Percentiles rank a stretch among this genome's conserved stretches.
These are phyloP conservation scores for Trypanosoma theileri DNA, from an alignment of 208 protist genomes.

Conservation along the genomic window DNA sequence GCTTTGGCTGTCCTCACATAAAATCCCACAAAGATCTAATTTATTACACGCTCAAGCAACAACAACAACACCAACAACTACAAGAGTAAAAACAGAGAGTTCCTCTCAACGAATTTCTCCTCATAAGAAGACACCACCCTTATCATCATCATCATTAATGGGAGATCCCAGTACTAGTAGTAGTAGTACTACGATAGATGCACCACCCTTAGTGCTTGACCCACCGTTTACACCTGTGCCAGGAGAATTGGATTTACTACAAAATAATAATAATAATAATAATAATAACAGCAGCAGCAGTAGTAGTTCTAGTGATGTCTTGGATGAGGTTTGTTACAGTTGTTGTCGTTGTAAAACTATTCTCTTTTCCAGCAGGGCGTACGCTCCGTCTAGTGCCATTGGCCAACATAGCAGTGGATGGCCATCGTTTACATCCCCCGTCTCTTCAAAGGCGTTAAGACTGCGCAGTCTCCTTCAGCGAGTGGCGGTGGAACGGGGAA, in stretches of 20 bases:
- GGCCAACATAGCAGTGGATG: slow-evolving; percentile 42
- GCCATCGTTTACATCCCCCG: slow-evolving; percentile 44
- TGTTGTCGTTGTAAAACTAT: slow-evolving; percentile 34
- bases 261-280: not conserved
- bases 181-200: not conserved
- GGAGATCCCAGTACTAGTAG: not conserved
- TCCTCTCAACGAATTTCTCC: too few relatives aligned
- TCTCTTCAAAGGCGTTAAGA: slow-evolving; percentile 10
- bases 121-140: too few relatives aligned
- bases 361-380: slow-evolving; percentile 33
- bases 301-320: not conserved
- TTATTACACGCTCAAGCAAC: too few relatives aligned
- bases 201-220: slow-evolving; percentile 38
- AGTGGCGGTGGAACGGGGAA: slow-evolving; percentile 12
- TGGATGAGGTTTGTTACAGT: slow-evolving; percentile 23
- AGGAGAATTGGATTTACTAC: slow-evolving; percentile 21
- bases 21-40: too few relatives aligned
- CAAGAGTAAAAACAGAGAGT: too few relatives aligned
- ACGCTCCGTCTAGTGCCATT: slow-evolving; percentile 8
- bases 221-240: slow-evolving; percentile 49
- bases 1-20: slow-evolving; percentile 3
- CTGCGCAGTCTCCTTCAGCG: slow-evolving; percentile 35
- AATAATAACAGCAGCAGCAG: too few relatives aligned
- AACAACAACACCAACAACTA: too few relatives aligned
- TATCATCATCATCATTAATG: not conserved